phyloP scores from a whole-genome alignment of 208 protist genomes.

The Leishmania amazonensis region DNA sequence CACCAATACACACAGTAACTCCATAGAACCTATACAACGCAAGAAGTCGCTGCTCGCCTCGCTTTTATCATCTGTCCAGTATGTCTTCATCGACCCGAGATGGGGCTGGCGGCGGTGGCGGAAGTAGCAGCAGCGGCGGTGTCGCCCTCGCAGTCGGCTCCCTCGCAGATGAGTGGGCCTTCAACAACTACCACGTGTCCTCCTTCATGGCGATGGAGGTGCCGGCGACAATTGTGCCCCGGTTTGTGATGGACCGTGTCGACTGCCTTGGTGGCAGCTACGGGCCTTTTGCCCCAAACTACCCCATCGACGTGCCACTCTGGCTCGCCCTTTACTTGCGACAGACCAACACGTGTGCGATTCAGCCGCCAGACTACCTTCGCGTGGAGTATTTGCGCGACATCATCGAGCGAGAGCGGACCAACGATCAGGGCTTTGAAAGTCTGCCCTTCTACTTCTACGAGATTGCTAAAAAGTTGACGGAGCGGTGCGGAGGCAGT shows the following conservation, averaged over 20 bases:
- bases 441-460: conserved; percentile 89
- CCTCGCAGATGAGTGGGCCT: conserved; percentile 43
- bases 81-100: conserved; percentile 16
- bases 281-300: conserved; percentile 83
- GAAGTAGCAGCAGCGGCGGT: conserved; percentile 10
- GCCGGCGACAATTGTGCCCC: conserved; percentile 71
- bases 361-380: conserved; percentile 66
- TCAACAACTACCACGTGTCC: conserved; percentile 83
- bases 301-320: conserved; percentile 77
- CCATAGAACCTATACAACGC: not conserved
- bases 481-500: conserved; percentile 32
- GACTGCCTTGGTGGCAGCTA: conserved; percentile 66
- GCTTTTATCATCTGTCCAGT: not conserved
- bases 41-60: not conserved
- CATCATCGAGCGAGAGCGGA: conserved; percentile 63
- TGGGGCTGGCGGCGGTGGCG: conserved; percentile 8
- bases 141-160: conserved; percentile 23
- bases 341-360: conserved; percentile 80
- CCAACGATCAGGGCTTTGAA: conserved; percentile 75
- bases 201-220: conserved; percentile 80
- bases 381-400: conserved; percentile 51
- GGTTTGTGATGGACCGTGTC: conserved; percentile 79
- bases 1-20: not conserved
- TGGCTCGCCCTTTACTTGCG: conserved; percentile 87
- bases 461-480: conserved; percentile 68